Percentiles rank a stretch among this genome's conserved stretches.
Evolutionary conservation across 176 grass and related monocot species (phyloP).

Genomic region (Raddia distichophylla): DNA sequence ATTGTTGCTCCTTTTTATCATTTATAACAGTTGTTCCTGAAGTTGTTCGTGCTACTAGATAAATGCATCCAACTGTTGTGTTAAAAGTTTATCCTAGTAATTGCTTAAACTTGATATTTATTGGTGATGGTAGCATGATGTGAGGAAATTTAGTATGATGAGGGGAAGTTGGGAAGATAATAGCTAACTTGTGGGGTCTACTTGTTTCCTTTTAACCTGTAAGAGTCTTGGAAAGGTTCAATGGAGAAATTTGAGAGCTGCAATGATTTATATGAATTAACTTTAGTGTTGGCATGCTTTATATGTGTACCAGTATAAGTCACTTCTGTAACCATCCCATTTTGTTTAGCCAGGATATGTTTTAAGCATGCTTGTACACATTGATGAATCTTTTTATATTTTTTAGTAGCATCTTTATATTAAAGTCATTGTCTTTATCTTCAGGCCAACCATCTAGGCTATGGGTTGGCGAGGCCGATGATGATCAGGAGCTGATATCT

Average conservation of each 20-base stretch:
- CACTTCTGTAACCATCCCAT: conserved; percentile 15
- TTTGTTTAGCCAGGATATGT: conserved; percentile 19
- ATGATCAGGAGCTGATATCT: conserved; percentile 75
- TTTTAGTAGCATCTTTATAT: conserved; percentile 19
- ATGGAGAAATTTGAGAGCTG: conserved; percentile 6
- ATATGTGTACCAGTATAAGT: background rate
- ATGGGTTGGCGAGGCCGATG: conserved; percentile 76
- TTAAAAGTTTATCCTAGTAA: conserved; percentile 28
- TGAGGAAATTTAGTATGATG: conserved; percentile 1
- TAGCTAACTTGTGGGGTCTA: conserved; percentile 3
- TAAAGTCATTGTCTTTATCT: conserved; percentile 34
- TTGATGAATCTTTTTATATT: conserved; percentile 28
- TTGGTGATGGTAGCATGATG: conserved; percentile 35
- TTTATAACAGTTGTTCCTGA: conserved; percentile 5
- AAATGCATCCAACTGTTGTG: background rate
- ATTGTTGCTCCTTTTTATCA: conserved; percentile 21
- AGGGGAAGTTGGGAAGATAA: conserved; percentile 1
- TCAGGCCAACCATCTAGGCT: conserved; percentile 69
- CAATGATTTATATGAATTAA: background rate
- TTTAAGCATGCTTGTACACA: conserved; percentile 26
- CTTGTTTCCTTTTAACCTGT: background rate
- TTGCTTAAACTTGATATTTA: conserved; percentile 2
- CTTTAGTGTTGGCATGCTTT: conserved; percentile 12
- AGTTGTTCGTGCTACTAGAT: conserved; percentile 13
- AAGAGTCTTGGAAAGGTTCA: conserved; percentile 1